phyloP scores from a whole-genome alignment of 2,329 filamentous ascomycete species.

The Monilinia fructicola region DNA sequence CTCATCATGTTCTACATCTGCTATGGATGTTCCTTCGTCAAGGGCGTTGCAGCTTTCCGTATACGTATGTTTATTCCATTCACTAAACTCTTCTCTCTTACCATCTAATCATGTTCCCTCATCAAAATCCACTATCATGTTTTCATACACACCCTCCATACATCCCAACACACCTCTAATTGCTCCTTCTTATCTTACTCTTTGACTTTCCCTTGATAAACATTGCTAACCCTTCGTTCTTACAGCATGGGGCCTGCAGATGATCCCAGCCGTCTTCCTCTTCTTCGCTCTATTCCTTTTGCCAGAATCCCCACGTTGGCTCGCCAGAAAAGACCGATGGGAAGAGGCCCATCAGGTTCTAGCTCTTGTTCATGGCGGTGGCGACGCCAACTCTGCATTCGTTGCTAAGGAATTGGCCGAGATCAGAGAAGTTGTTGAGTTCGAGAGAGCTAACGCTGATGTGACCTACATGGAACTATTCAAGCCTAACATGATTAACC shows the following conservation, averaged over 20 bases:
- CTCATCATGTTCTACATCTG: conserved; percentile 70
- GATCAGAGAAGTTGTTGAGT: conserved; percentile 74
- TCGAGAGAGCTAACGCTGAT: conserved; percentile 68
- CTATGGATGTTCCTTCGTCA: conserved; percentile 47
- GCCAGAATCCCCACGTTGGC: conserved; percentile 63
- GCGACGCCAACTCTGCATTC: conserved; percentile 62
- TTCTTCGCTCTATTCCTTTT: conserved; percentile 60
- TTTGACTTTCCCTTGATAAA: no score
- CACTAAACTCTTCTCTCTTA: no score
- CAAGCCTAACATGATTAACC: conserved; percentile 70
- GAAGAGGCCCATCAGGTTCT: conserved; percentile 53
- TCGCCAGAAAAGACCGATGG: conserved; percentile 61
- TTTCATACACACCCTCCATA: no score
- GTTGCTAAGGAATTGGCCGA: conserved; percentile 68
- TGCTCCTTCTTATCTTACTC: no score
- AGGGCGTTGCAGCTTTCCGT: conserved; percentile 53
- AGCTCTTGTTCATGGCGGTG: conserved; percentile 57
- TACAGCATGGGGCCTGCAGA: conserved; percentile 60
- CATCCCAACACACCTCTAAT: no score
- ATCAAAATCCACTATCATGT: no score
- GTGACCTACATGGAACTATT: conserved; percentile 72
- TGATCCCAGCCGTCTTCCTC: conserved; percentile 58
- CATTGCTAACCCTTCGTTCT: no score
- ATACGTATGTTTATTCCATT: conserved; percentile 41
- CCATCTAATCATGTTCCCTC: no score